Conservation (phyloP, 768 basidiomycete genomes). For the Suillus subaureus region DNA sequence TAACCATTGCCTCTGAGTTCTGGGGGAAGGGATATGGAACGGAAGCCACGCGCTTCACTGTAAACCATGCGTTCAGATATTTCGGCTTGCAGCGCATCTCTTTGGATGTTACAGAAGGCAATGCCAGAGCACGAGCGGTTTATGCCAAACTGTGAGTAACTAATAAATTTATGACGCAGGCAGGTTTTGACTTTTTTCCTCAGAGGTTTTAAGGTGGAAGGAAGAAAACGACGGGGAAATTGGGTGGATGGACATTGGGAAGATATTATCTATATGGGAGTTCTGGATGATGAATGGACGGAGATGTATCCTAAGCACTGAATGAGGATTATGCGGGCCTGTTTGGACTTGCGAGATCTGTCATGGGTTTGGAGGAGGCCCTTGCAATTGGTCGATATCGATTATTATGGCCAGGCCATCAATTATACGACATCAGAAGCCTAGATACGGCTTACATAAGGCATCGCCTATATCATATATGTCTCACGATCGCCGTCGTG, state of each 20-base stretch:
- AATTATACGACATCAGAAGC: no score
- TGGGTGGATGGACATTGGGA: slow-evolving; percentile 29
- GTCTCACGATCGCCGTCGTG: no score
- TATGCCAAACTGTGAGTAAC: slow-evolving; percentile 39
- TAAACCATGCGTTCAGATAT: slow-evolving; percentile 37
- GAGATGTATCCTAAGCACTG: background rate
- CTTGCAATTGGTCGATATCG: no score
- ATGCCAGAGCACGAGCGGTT: slow-evolving; percentile 34
- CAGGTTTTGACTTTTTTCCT: background rate
- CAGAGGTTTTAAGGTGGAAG: slow-evolving; percentile 38
- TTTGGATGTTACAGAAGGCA: slow-evolving; percentile 36
- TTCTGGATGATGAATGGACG: slow-evolving; percentile 36
- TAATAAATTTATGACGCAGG: background rate
- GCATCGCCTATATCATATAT: no score
- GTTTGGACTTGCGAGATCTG: no score
- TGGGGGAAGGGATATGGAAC: slow-evolving; percentile 39
- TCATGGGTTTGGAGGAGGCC: no score
- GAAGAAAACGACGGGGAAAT: slow-evolving; percentile 19
- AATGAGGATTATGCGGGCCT: no score
- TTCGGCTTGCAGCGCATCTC: slow-evolving; percentile 40
- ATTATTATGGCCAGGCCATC: no score
- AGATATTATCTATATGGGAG: slow-evolving; percentile 35
- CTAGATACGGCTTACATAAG: no score
- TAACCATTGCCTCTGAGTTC: slow-evolving; percentile 23
- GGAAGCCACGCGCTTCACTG: slow-evolving; percentile 36